A percentile compares a stretch with the other conserved stretches of the same genome.
Conservation (phyloP, 768 basidiomycete genomes). For the Suillus clintonianus region DNA sequence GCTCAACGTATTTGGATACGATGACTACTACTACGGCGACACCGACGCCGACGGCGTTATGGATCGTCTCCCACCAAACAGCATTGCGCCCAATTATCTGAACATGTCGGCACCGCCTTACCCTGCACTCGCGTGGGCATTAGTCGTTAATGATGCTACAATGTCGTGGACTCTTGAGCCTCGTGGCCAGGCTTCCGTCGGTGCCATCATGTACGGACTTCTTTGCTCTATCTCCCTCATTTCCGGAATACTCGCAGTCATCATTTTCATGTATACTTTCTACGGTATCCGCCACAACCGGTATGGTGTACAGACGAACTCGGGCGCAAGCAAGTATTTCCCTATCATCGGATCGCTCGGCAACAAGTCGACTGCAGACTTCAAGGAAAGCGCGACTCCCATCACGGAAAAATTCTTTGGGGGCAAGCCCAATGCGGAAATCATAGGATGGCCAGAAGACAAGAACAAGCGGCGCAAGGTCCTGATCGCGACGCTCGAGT, state of each 20-base stretch:
- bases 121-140: slow-evolving; percentile 86
- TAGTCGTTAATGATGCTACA: slow-evolving; percentile 75
- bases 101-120: slow-evolving; percentile 91
- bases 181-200: slow-evolving; percentile 78
- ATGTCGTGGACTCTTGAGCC: slow-evolving; percentile 81
- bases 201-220: slow-evolving; percentile 86
- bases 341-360: slow-evolving; percentile 75
- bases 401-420: slow-evolving; percentile 72
- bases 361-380: slow-evolving; percentile 67
- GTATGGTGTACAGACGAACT: slow-evolving; percentile 81
- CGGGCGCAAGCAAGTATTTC: slow-evolving; percentile 77
- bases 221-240: slow-evolving; percentile 80
- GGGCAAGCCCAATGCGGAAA: slow-evolving; percentile 61
- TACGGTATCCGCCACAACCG: slow-evolving; percentile 95
- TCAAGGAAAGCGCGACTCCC: slow-evolving; percentile 59
- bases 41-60: slow-evolving; percentile 83
- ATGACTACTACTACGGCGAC: slow-evolving; percentile 93
- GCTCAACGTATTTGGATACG: slow-evolving; percentile 88
- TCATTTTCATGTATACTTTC: slow-evolving; percentile 94
- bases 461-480: slow-evolving; percentile 89
- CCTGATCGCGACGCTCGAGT: slow-evolving; percentile 90
- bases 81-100: slow-evolving; percentile 80
- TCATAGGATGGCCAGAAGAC: slow-evolving; percentile 97
- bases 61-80: slow-evolving; percentile 90
- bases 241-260: slow-evolving; percentile 79